Conservation (phyloP, 2,329 filamentous ascomycete genomes). For the Cladobotryum protrusum region DNA sequence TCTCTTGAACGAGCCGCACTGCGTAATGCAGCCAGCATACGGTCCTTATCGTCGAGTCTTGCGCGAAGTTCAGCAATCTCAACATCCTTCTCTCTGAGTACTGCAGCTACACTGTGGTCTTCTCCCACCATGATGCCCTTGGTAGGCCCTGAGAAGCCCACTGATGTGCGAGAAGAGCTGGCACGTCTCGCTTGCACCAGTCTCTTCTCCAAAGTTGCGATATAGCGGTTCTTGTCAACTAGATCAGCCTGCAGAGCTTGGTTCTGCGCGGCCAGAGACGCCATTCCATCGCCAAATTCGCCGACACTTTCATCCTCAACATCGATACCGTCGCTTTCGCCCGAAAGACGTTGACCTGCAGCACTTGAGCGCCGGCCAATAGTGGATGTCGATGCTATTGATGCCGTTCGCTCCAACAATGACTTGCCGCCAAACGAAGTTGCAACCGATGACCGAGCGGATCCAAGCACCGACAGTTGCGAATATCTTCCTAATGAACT, state of each 20-base stretch:
- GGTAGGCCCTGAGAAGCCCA: conserved; percentile 57
- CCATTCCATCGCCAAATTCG: conserved; percentile 80
- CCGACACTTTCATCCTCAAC: conserved; percentile 62
- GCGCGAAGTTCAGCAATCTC: conserved; percentile 90
- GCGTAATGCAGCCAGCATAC: conserved; percentile 82
- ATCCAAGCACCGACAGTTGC: conserved; percentile 48
- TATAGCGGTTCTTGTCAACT: conserved; percentile 95
- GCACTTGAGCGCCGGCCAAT: conserved; percentile 48
- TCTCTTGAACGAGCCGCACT: conserved; percentile 83
- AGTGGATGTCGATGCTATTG: conserved; percentile 58
- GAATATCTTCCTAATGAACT: conserved; percentile 63
- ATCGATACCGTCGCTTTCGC: conserved; percentile 34
- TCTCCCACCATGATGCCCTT: conserved; percentile 67
- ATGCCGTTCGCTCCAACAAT: conserved; percentile 57
- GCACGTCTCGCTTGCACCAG: conserved; percentile 83
- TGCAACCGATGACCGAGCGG: conserved; percentile 63
- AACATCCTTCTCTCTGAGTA: conserved; percentile 81
- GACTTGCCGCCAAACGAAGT: conserved; percentile 50
- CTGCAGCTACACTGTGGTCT: conserved; percentile 64
- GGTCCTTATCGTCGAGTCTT: conserved; percentile 87
- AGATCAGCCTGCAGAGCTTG: conserved; percentile 90
- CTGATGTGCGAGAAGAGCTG: conserved; percentile 81
- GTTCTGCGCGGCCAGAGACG: conserved; percentile 78
- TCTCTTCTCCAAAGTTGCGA: conserved; percentile 85
- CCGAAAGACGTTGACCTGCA: conserved; percentile 37